A percentile compares a stretch with the other conserved stretches of the same genome.
Evolutionary conservation across 2,329 filamentous ascomycete species (phyloP).

Genomic region (Leptographium lundbergii): DNA sequence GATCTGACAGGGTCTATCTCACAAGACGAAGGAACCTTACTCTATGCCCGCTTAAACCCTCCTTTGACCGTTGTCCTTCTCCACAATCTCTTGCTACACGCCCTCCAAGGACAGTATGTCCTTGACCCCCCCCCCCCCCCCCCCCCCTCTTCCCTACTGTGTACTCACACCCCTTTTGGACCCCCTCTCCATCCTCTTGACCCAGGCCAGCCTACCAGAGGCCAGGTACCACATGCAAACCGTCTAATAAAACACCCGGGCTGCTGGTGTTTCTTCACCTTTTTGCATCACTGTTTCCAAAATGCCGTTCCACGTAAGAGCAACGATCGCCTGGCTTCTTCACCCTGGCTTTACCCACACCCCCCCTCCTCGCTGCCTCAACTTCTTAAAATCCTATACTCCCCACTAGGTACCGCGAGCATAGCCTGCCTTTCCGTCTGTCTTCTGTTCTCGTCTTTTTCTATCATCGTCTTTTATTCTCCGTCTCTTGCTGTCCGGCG

Average conservation of each 20-base stretch:
- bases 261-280: not conserved
- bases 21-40: constrained; percentile 8
- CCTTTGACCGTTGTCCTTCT: not conserved
- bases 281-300: not conserved
- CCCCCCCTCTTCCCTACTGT: not conserved
- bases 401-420: constrained; percentile 3
- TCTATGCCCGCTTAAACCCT: constrained; percentile 5
- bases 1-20: constrained; percentile 1
- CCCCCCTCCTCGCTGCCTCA: not conserved
- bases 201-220: constrained; percentile 5
- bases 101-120: not conserved
- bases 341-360: constrained; percentile 1
- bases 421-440: constrained; percentile 4
- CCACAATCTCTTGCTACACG: not conserved
- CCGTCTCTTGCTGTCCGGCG: not conserved
- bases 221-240: constrained; percentile 4
- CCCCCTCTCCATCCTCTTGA: constrained; percentile 2
- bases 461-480: not conserved
- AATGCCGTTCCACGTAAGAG: not conserved
- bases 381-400: constrained; percentile 1
- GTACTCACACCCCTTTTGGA: not conserved
- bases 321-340: constrained; percentile 2
- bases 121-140: not conserved
- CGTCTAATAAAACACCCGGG: constrained; percentile 1
- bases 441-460: constrained; percentile 3